Percentiles rank a stretch among this genome's conserved stretches.
Evolutionary conservation across 768 basidiomycete species (phyloP).

Genomic region (Dictyophora rubrovolvata): DNA sequence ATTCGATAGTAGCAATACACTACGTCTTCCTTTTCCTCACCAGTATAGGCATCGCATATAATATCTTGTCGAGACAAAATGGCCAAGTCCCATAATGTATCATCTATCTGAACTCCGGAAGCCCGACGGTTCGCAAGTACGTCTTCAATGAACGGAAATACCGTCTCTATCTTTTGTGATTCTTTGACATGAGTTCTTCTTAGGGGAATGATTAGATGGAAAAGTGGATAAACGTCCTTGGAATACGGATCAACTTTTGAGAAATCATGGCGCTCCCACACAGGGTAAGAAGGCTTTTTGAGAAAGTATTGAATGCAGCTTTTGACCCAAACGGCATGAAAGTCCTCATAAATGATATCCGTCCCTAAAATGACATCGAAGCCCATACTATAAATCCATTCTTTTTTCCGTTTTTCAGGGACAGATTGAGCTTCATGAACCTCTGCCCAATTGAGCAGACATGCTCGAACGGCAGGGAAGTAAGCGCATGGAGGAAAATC

Average conservation of each 20-base stretch:
- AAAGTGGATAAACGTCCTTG: constrained; percentile 19
- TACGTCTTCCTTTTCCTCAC: constrained; percentile 38
- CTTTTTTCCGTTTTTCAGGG: neutral
- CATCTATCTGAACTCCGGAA: neutral
- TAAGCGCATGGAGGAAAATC: neutral
- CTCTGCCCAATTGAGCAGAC: constrained; percentile 32
- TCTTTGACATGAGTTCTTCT: constrained; percentile 56
- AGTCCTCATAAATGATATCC: constrained; percentile 43
- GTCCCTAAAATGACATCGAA: constrained; percentile 46
- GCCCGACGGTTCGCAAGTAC: constrained; percentile 3
- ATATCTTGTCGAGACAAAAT: constrained; percentile 47
- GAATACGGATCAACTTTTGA: constrained; percentile 19
- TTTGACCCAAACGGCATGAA: constrained; percentile 38
- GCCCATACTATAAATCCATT: constrained; percentile 10
- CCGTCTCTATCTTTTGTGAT: constrained; percentile 43
- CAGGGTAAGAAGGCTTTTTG: constrained; percentile 13
- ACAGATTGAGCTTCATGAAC: constrained; percentile 13
- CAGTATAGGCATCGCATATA: constrained; percentile 38
- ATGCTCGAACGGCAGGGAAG: constrained; percentile 15
- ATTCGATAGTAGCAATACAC: constrained; percentile 67
- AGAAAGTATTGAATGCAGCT: constrained; percentile 32
- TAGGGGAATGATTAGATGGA: constrained; percentile 73
- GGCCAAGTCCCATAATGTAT: constrained; percentile 25
- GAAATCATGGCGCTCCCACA: constrained; percentile 11
- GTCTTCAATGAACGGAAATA: constrained; percentile 31